Base-by-base conservation (phyloP, 176 grass and related monocot genomes). In the Poa pratensis region DNA sequence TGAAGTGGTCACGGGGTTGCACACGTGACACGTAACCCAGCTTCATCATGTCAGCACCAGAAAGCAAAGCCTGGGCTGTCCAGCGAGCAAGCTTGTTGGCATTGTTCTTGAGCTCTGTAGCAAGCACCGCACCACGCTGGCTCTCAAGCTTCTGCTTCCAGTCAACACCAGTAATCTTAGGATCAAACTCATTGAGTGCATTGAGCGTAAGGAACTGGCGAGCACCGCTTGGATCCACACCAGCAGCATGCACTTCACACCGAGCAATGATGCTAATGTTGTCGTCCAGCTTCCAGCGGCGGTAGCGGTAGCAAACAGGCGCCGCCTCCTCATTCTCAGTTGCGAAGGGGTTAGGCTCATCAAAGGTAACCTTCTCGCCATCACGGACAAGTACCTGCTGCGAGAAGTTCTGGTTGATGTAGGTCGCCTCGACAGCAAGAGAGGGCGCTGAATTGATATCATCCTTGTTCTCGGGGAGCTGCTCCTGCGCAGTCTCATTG, bases 21-120 rank as follows among this genome's bases (percentile, higher is more conserved):
- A 93, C 77, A 2, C 94, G 88, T 8, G 94, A 96, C 23, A 96
- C 94, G 15, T 93, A 96, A 3, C 91, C 94, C 76, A 96, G 50
- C 73, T 96, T 96, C 94, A 96, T 96, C 85, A 93, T 87, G 78
- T 96, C 94, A 7, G 94, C 91, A 51, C 91, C 90, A 14, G 86
- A 85, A 7, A 96, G 91, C 84, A 96, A 83, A 49, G 94, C 91
- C 67, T 96, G 94, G 37, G 86, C 84, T 17, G 91, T 96, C 94
- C 94, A 96, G 80, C 91, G 89, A 42, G 94, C 94, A 73, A 96
- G 91, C 58, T 96, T 96, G 84, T 96, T 96, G 1, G 94, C 89
- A 83, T 96, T 96, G 86, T 96, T 96, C 89, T 96, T 96, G 73
- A 96, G 91, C 78, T 96, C 94, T 45, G 94, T 96, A 61, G 94